Percentiles rank a stretch among this genome's conserved stretches.
Evolutionary conservation across 352 stramenopile genomes (phyloP).

Genomic region (Phytophthora cajani): DNA sequence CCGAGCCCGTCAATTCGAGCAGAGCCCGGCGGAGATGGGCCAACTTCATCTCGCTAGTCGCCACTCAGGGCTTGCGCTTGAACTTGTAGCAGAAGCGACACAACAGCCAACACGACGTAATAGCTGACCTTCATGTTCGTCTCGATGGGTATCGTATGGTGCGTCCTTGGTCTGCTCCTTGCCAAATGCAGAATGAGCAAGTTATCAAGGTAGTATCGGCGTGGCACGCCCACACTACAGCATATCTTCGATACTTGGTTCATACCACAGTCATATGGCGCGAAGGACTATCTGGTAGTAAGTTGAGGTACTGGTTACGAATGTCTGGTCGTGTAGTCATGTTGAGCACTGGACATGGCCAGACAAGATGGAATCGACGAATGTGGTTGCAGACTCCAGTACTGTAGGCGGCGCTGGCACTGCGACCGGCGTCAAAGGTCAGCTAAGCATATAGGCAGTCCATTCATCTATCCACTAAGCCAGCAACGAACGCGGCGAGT

Average conservation of each 20-base stretch:
- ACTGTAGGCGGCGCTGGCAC: too few relatives aligned
- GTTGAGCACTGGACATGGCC: too few relatives aligned
- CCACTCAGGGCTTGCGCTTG: conserved; percentile 1
- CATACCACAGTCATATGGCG: neutral
- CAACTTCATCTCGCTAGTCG: conserved; percentile 17
- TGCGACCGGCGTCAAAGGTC: too few relatives aligned
- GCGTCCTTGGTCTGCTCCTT: neutral
- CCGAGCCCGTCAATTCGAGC: conserved; percentile 2
- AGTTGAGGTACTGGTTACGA: too few relatives aligned
- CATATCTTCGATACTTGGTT: too few relatives aligned
- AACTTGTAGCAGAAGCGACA: conserved; percentile 3
- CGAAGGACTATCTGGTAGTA: neutral
- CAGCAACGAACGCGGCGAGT: too few relatives aligned
- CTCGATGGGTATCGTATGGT: neutral
- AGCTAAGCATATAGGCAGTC: too few relatives aligned
- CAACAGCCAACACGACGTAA: conserved; percentile 2
- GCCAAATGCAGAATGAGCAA: conserved; percentile 26
- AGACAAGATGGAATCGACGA: too few relatives aligned
- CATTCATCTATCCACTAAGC: too few relatives aligned
- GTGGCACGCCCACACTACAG: neutral
- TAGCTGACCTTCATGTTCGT: conserved; percentile 22
- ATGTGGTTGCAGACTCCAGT: too few relatives aligned
- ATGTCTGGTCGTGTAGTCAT: too few relatives aligned
- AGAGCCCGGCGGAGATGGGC: conserved; percentile 24
- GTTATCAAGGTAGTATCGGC: neutral